A percentile compares a stretch with the other conserved stretches of the same genome.
These are phyloP conservation scores for Dysphania ambrosioides DNA, from an alignment of 148 eudicot genomes.

Conservation along the genomic window DNA sequence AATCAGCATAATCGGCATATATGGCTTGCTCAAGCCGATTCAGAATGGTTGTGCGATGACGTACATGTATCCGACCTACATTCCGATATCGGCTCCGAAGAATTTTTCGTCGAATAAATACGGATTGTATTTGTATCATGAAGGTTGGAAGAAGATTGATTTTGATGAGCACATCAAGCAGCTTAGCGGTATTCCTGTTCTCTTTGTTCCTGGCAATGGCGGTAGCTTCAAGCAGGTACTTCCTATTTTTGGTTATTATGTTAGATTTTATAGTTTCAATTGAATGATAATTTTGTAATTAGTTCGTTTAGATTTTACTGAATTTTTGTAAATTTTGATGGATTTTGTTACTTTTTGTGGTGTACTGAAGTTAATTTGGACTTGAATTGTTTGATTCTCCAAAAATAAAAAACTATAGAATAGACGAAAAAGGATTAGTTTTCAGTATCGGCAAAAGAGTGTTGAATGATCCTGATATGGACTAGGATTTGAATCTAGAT, in stretches of 20 bases:
- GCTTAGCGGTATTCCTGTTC: constrained; percentile 73
- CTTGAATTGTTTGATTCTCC: not conserved
- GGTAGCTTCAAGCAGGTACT: constrained; percentile 97
- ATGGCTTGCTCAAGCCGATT: constrained; percentile 52
- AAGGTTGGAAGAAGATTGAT: constrained; percentile 94
- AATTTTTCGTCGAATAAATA: constrained; percentile 65
- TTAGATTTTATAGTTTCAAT: not conserved
- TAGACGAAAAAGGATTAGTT: not conserved
- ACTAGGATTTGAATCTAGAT: not conserved
- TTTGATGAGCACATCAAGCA: constrained; percentile 67
- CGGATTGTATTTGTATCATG: constrained; percentile 83
- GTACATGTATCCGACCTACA: constrained; percentile 94
- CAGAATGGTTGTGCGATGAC: constrained; percentile 88
- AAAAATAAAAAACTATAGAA: not conserved
- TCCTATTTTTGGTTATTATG: not conserved
- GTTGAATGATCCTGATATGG: not conserved
- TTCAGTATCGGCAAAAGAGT: not conserved
- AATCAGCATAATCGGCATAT: constrained; percentile 49
- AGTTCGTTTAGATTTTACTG: not conserved
- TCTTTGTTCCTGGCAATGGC: constrained; percentile 90
- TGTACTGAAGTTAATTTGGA: not conserved
- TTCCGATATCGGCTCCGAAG: constrained; percentile 61
- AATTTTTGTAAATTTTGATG: not conserved
- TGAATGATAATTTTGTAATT: not conserved
- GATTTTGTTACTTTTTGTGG: not conserved